Percentiles rank a stretch among this genome's conserved stretches.
Evolutionary conservation across 1,284 basidiomycete genomes (phyloP).

Genomic region (Xerocomus tenax): DNA sequence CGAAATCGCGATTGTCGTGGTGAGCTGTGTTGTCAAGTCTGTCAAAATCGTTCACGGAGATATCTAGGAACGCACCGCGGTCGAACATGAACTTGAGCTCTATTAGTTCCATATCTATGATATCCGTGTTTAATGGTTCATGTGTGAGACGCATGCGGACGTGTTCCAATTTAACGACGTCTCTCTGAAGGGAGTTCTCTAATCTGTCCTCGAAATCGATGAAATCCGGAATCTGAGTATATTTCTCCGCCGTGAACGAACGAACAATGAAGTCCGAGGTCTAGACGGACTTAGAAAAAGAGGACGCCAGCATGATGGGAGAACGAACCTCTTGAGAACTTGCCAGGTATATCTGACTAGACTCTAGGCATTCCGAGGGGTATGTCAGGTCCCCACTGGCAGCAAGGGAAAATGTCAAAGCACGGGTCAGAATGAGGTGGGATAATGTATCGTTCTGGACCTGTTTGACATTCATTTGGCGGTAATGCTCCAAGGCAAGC

Average conservation of each 20-base stretch:
- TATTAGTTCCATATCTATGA: conserved; percentile 71
- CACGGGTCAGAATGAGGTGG: conserved; percentile 67
- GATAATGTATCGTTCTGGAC: conserved; percentile 81
- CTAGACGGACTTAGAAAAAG: conserved; percentile 32
- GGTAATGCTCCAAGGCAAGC: conserved; percentile 68
- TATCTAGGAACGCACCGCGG: conserved; percentile 44
- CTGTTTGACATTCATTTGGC: conserved; percentile 66
- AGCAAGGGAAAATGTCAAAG: conserved; percentile 71
- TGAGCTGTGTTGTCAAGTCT: conserved; percentile 40
- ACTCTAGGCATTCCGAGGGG: conserved; percentile 64
- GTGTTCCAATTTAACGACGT: conserved; percentile 71
- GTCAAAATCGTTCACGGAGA: conserved; percentile 11
- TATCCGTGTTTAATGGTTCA: conserved; percentile 56
- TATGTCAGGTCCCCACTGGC: conserved; percentile 63
- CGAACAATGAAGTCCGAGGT: conserved; percentile 71
- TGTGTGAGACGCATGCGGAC: conserved; percentile 73
- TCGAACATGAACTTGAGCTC: conserved; percentile 78
- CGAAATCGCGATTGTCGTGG: conserved; percentile 75
- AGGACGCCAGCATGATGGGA: conserved; percentile 1
- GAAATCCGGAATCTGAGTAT: conserved; percentile 80
- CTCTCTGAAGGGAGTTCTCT: conserved; percentile 72
- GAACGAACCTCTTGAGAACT: conserved; percentile 62
- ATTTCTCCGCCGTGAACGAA: conserved; percentile 69
- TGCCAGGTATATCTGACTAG: conserved; percentile 68
- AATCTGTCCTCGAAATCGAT: conserved; percentile 67